Evolutionary conservation across 1,284 basidiomycete species (phyloP).

Genomic region (Coniferiporia sulphurascens): DNA sequence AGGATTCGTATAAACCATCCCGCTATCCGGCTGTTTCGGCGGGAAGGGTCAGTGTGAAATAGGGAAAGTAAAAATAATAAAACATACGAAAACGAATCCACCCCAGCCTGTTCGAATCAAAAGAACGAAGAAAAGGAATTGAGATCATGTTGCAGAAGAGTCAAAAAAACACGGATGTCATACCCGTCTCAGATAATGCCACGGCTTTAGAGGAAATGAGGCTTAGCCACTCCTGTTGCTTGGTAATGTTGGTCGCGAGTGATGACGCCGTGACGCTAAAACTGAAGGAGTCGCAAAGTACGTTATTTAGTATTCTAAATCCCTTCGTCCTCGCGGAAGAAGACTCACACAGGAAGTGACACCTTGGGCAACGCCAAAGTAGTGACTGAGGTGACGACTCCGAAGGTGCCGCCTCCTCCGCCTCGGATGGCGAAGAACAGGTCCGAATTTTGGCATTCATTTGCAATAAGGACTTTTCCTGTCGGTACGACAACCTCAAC

Average conservation of each 20-base stretch:
- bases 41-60: neutral
- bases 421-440: conserved; percentile 43
- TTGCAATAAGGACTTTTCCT: conserved; percentile 33
- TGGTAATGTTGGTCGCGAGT: neutral
- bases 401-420: conserved; percentile 32
- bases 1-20: neutral
- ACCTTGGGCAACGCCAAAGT: conserved; percentile 19
- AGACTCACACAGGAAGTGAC: neutral
- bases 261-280: neutral
- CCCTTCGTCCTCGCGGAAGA: neutral
- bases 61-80: neutral
- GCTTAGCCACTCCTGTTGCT: neutral
- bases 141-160: neutral
- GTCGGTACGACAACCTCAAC: conserved; percentile 40
- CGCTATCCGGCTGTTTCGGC: neutral
- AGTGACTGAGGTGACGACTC: conserved; percentile 28
- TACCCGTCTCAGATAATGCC: neutral
- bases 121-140: neutral
- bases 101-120: neutral
- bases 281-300: neutral
- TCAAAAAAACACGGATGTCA: neutral
- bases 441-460: conserved; percentile 37
- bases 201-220: neutral
- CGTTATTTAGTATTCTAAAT: neutral
- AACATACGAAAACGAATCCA: neutral